phyloP scores from a whole-genome alignment of 1,139 yeast genomes.

The Taiozyma sp. region DNA sequence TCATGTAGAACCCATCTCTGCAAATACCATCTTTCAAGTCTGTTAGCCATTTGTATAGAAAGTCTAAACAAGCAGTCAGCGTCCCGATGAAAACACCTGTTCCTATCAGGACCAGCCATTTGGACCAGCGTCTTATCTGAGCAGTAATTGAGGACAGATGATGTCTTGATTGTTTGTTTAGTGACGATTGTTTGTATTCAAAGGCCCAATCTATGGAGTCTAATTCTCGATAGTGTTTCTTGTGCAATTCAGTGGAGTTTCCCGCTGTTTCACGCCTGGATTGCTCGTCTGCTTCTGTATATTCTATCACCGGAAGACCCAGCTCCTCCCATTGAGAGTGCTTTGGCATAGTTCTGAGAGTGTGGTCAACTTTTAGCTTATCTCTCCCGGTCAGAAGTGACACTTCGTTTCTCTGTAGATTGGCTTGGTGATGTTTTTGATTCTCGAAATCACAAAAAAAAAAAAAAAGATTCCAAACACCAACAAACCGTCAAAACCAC shows the following conservation, averaged over 20 bases:
- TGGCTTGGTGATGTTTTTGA: not conserved
- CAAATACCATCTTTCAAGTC: slow-evolving; percentile 54
- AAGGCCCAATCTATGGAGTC: slow-evolving; percentile 38
- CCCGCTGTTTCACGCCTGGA: not conserved
- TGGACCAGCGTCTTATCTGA: slow-evolving; percentile 19
- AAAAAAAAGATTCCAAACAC: not conserved
- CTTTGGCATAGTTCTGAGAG: not conserved
- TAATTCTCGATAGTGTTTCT: slow-evolving; percentile 27
- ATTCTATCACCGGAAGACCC: slow-evolving; percentile 3
- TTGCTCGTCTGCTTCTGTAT: not conserved
- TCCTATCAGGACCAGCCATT: slow-evolving; percentile 55
- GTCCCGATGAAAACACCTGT: slow-evolving; percentile 56
- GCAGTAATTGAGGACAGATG: slow-evolving; percentile 17
- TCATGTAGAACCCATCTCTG: slow-evolving; percentile 30
- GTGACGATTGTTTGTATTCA: slow-evolving; percentile 29
- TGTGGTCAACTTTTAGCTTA: not conserved
- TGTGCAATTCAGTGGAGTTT: not conserved
- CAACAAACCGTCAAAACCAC: not conserved
- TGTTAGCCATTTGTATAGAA: slow-evolving; percentile 55
- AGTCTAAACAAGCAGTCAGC: slow-evolving; percentile 53
- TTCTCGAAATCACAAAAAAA: not conserved
- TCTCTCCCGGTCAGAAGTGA: not conserved
- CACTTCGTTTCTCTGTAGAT: not conserved
- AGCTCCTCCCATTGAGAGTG: not conserved
- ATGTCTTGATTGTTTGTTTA: slow-evolving; percentile 2